Evolutionary conservation across 1,284 basidiomycete species (phyloP), one percentile per base, ranked within the genome.

Genomic region (Flammula alnicola): DNA sequence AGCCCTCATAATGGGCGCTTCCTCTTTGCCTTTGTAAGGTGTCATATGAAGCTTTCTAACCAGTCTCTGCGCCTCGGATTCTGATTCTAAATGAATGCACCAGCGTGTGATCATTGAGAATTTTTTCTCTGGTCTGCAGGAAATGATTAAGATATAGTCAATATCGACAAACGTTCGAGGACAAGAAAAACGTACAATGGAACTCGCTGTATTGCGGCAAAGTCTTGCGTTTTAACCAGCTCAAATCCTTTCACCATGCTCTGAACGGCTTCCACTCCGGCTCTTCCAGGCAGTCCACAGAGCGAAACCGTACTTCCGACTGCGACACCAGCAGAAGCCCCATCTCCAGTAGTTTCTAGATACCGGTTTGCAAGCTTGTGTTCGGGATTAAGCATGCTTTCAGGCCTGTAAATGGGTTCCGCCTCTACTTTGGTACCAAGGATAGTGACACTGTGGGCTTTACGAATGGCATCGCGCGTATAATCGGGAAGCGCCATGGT

Each of bases 11-110:
- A 67, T 63, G 59, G 77, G 80, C 51, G 70, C 74, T 44, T 68
- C 66, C 39, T 68, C 72, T 60, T 62, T 58, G 29, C 60, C 62
- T 42, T 67, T 68, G 16, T 71, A 70, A 31, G 71, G 69, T 3
- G 78, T 83, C 73, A 83, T 78, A 63, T 91, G 86, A 39, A 87
- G 54, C 30, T 71, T 66, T 39, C 84, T 79, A 17, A 83, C 84
- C 27, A 90, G 67, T 41, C 79, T 77, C 58, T 88, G 80, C 1
- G 88, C 88, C 60, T 89, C 85, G 6, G 84, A 75, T 14, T 74
- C 65, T 0, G 80, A 81, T 2, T 66, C 62, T 40, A 84, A 63
- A 22, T 80, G 79, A 25, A 90, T 71, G 5, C 83, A 59, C 58
- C 78, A 79, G 44, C 77, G 74, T 20, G 81, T 75, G 54, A 70